Evolutionary conservation across 805 yeast species (phyloP).

Genomic region (Yarrowia phangngaensis): DNA sequence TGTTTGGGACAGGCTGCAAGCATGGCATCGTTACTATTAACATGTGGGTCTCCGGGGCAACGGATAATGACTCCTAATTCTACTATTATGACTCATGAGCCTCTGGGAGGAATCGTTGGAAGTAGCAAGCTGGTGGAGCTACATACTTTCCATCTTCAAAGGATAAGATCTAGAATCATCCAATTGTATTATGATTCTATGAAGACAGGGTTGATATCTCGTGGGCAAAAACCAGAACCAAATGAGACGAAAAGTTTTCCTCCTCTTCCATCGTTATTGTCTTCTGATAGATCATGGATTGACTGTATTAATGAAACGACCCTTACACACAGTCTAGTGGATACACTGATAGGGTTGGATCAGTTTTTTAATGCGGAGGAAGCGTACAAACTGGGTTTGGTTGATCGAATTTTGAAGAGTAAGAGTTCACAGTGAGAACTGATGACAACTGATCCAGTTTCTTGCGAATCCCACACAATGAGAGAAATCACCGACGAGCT

Average conservation of each 20-base stretch:
- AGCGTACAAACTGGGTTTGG: slow-evolving; percentile 11
- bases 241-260: background rate
- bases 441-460: no score
- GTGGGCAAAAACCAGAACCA: background rate
- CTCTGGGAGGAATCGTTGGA: slow-evolving; percentile 20
- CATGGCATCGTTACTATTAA: slow-evolving; percentile 17
- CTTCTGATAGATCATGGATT: slow-evolving; percentile 16
- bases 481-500: no score
- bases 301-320: background rate
- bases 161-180: slow-evolving; percentile 4
- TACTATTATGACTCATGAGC: slow-evolving; percentile 21
- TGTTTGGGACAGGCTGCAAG: slow-evolving; percentile 22
- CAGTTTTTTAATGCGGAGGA: slow-evolving; percentile 23
- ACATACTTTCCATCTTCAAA: slow-evolving; percentile 11
- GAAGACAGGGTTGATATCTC: background rate
- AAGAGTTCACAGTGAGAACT: no score
- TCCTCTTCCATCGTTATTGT: background rate
- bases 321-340: slow-evolving; percentile 1
- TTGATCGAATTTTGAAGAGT: slow-evolving; percentile 5
- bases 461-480: no score
- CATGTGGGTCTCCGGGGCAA: slow-evolving; percentile 12
- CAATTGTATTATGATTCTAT: slow-evolving; percentile 16
- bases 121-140: slow-evolving; percentile 19
- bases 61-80: slow-evolving; percentile 19
- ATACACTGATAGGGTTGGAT: slow-evolving; percentile 4